Conservation (phyloP, 2,329 filamentous ascomycete genomes). For the Alternaria novae-zelandiae region DNA sequence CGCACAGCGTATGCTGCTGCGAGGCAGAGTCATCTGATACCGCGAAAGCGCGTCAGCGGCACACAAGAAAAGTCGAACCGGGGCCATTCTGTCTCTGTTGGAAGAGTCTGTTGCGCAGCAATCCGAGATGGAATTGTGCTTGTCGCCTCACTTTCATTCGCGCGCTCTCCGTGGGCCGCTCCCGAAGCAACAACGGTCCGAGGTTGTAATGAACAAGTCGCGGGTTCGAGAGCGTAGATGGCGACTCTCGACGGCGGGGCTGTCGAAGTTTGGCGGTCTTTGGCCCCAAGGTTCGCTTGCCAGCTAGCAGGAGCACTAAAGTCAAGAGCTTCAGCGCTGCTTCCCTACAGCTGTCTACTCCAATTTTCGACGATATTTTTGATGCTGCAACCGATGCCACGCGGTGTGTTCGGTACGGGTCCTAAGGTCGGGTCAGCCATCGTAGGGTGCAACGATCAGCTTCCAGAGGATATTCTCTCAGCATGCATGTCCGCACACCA, state of each 20-base stretch:
- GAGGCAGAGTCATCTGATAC: slow-evolving; percentile 7
- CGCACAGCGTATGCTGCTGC: slow-evolving; percentile 1
- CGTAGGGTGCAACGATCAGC: background rate
- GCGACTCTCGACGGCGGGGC: background rate
- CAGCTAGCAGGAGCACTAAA: background rate
- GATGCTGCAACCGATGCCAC: background rate
- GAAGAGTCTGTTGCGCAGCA: background rate
- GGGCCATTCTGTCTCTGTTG: background rate
- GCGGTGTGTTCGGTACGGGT: background rate
- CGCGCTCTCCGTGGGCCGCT: background rate
- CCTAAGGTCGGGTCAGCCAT: background rate
- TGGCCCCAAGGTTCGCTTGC: slow-evolving; percentile 1
- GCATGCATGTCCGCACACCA: slow-evolving; percentile 12
- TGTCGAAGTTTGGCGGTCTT: background rate
- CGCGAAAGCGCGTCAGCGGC: background rate
- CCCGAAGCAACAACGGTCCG: background rate
- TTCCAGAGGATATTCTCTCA: background rate
- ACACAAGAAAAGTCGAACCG: background rate
- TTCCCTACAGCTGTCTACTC: background rate
- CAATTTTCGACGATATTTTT: background rate
- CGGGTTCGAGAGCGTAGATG: background rate
- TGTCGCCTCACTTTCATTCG: background rate
- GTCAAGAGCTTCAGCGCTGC: background rate
- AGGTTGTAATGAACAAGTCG: background rate
- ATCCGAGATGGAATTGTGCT: background rate